Percentiles rank a stretch among this genome's conserved stretches.
Conservation (phyloP, 306 rosid genomes). For the Sicyos edulis region DNA sequence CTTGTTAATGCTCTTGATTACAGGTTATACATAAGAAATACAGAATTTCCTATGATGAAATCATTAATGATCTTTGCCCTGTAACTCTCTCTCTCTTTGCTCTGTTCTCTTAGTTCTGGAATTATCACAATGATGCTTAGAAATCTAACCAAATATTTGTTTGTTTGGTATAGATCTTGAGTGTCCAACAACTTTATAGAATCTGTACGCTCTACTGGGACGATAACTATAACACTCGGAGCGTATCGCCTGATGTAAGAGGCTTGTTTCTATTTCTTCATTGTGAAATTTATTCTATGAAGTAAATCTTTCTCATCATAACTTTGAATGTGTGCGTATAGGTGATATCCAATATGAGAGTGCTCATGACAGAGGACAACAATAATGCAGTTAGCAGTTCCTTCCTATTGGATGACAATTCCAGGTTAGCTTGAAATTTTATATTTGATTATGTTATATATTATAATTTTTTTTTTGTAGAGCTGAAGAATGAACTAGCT, state of each 20-base stretch:
- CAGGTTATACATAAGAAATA: slow-evolving; percentile 99
- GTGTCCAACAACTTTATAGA: slow-evolving; percentile 98
- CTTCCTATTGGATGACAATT: slow-evolving; percentile 93
- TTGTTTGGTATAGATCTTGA: slow-evolving; percentile 63
- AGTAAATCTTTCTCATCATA: slow-evolving; percentile 20
- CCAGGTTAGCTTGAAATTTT: slow-evolving; percentile 49
- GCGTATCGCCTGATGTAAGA: slow-evolving; percentile 87
- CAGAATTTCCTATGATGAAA: slow-evolving; percentile 96
- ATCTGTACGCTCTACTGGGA: slow-evolving; percentile 97
- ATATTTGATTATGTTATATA: too few species aligned
- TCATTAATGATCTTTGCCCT: slow-evolving; percentile 93
- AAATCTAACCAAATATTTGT: slow-evolving; percentile 20
- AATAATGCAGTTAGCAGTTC: slow-evolving; percentile 88
- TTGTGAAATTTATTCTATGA: neutral
- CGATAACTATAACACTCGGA: slow-evolving; percentile 92
- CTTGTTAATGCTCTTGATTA: slow-evolving; percentile 21
- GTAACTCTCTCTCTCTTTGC: slow-evolving; percentile 36
- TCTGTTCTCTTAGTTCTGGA: neutral
- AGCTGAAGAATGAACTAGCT: neutral
- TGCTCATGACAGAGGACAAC: slow-evolving; percentile 98
- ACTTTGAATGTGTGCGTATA: slow-evolving; percentile 31
- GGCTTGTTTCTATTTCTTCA: slow-evolving; percentile 4
- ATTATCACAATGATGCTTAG: neutral
- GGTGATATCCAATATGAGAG: slow-evolving; percentile 95
- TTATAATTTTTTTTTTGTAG: neutral